phyloP scores from a whole-genome alignment of 495 filamentous ascomycete species.

The Daldinia decipiens region DNA sequence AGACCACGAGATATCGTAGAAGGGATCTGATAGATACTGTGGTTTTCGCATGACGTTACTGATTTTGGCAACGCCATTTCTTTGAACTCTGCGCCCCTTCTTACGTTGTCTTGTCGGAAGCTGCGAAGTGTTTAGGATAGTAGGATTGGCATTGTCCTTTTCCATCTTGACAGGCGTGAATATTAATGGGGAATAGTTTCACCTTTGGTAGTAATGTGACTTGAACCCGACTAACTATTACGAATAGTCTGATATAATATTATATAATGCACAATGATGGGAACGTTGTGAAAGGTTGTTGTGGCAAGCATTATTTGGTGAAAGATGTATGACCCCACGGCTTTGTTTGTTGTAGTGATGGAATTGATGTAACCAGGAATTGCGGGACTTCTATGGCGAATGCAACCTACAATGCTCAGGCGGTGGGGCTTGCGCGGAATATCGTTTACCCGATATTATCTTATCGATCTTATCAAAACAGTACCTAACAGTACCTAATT shows the following conservation, averaged over 20 bases:
- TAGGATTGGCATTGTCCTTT: slow-evolving; percentile 90
- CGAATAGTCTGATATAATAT: too few species aligned
- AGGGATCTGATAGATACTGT: slow-evolving; percentile 45
- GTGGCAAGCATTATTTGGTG: slow-evolving; percentile 7
- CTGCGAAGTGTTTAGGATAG: slow-evolving; percentile 88
- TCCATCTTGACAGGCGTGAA: slow-evolving; percentile 38
- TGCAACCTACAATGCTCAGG: not conserved
- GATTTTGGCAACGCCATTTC: slow-evolving; percentile 50
- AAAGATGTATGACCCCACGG: not conserved
- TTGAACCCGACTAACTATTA: too few species aligned
- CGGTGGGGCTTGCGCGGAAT: slow-evolving; percentile 14
- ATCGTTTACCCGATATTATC: slow-evolving; percentile 31
- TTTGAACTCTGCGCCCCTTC: slow-evolving; percentile 48
- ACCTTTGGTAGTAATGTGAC: not conserved
- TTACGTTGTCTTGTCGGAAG: slow-evolving; percentile 80
- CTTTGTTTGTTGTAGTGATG: slow-evolving; percentile 2
- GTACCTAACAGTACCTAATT: not conserved
- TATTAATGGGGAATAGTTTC: not conserved
- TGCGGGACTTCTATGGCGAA: not conserved
- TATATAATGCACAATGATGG: not conserved
- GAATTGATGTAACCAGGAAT: slow-evolving; percentile 15
- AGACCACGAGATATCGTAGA: slow-evolving; percentile 38
- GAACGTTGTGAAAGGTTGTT: slow-evolving; percentile 10
- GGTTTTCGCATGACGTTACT: slow-evolving; percentile 48
- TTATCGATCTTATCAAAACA: slow-evolving; percentile 39